A percentile compares a stretch with the other conserved stretches of the same genome.
These are phyloP conservation scores for Blastomyces percursus DNA, from an alignment of 2,329 filamentous ascomycete species.

Conservation along the genomic window DNA sequence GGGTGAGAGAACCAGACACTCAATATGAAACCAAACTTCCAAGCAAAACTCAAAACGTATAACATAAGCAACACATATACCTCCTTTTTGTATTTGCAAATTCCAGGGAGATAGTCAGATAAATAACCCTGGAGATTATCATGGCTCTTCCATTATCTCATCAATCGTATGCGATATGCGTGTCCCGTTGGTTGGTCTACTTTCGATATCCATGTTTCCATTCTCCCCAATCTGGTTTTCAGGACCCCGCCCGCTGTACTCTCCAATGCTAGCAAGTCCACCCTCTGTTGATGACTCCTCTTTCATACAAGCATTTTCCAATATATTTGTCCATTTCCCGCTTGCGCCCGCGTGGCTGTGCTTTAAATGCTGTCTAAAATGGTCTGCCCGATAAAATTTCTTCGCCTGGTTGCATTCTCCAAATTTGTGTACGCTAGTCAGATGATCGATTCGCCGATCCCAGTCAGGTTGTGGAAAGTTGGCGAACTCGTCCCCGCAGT, in stretches of 20 bases:
- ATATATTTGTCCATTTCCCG: slow-evolving; percentile 97
- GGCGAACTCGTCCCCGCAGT: slow-evolving; percentile 86
- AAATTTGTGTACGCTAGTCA: slow-evolving; percentile 90
- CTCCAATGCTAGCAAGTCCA: slow-evolving; percentile 18
- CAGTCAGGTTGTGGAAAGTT: slow-evolving; percentile 68
- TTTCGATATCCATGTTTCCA: slow-evolving; percentile 4
- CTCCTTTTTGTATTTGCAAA: neutral
- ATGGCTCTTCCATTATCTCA: slow-evolving; percentile 17
- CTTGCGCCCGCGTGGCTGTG: slow-evolving; percentile 93
- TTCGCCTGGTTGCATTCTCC: slow-evolving; percentile 96
- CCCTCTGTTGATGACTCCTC: slow-evolving; percentile 49
- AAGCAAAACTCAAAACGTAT: neutral
- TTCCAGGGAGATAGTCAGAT: neutral
- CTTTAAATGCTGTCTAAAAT: slow-evolving; percentile 96
- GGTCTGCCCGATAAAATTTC: slow-evolving; percentile 95
- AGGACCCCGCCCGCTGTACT: slow-evolving; percentile 14
- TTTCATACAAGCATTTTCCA: slow-evolving; percentile 94
- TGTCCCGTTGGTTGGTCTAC: slow-evolving; percentile 6
- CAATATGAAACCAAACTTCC: neutral
- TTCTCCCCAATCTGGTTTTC: slow-evolving; percentile 5
- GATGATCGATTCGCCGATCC: slow-evolving; percentile 74
- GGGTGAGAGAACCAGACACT: neutral
- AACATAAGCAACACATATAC: neutral
- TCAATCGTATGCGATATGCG: slow-evolving; percentile 16
- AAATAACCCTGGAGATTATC: neutral